Evolutionary conservation across 148 eudicot genomes (phyloP).

Genomic region (Diospyros kaki): DNA sequence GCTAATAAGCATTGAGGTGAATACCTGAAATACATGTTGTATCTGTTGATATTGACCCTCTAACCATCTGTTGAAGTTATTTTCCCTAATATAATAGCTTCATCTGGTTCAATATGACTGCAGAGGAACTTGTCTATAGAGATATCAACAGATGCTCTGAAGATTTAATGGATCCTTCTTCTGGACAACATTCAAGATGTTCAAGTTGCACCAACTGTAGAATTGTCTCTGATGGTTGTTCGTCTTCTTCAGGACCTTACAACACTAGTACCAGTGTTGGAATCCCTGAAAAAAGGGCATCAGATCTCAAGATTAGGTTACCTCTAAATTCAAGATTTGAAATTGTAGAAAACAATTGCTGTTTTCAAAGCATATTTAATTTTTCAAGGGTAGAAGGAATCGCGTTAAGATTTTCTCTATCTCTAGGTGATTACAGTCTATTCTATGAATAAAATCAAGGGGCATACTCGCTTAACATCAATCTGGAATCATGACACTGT

Average conservation of each 20-base stretch:
- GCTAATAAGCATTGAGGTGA: background rate
- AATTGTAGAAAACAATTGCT: constrained; percentile 23
- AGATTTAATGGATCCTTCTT: constrained; percentile 20
- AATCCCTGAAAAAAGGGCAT: constrained; percentile 22
- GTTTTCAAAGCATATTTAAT: constrained; percentile 34
- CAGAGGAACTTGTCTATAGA: constrained; percentile 53
- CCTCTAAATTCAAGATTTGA: constrained; percentile 32
- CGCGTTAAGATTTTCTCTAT: background rate
- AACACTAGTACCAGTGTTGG: constrained; percentile 22
- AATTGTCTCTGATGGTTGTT: constrained; percentile 25
- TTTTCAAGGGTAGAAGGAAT: constrained; percentile 44
- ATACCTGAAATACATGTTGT: background rate
- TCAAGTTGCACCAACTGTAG: constrained; percentile 23
- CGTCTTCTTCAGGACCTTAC: constrained; percentile 30
- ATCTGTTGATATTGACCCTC: background rate
- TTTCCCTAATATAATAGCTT: background rate
- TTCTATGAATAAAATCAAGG: background rate
- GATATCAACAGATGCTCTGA: constrained; percentile 36
- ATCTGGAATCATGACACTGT: background rate
- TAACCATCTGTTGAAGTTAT: background rate
- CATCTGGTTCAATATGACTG: constrained; percentile 4
- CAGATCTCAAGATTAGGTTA: constrained; percentile 18
- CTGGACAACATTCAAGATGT: constrained; percentile 22
- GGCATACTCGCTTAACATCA: background rate
- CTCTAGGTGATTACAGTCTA: background rate